Conservation (phyloP, 495 filamentous ascomycete species). For the Cercophora newfieldiana region DNA sequence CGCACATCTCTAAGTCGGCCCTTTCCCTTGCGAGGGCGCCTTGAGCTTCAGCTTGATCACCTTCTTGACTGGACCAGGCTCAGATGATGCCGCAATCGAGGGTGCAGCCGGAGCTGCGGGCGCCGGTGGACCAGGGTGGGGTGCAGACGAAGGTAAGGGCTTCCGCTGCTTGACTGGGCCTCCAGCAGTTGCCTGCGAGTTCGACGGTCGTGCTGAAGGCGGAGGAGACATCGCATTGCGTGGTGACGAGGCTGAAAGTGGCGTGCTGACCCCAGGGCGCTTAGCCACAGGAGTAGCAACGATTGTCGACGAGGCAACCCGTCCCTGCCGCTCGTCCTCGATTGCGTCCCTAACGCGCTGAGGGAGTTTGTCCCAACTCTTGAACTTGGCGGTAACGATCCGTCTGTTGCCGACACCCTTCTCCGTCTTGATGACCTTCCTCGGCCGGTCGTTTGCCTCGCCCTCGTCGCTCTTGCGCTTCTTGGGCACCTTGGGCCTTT, state of each 20-base stretch:
- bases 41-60: conserved; percentile 44
- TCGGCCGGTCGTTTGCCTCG: conserved; percentile 34
- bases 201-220: not conserved
- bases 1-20: not conserved
- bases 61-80: conserved; percentile 25
- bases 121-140: conserved; percentile 23
- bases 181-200: not conserved
- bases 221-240: not conserved
- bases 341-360: conserved; percentile 8
- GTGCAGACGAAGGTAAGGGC: conserved; percentile 40
- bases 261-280: conserved; percentile 4
- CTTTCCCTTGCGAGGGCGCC: conserved; percentile 14
- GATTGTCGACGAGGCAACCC: conserved; percentile 19
- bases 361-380: conserved; percentile 21
- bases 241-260: not conserved
- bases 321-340: not conserved
- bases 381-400: conserved; percentile 28
- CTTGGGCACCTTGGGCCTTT: conserved; percentile 29
- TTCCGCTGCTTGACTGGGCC: conserved; percentile 33
- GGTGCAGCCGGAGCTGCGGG: conserved; percentile 3
- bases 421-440: conserved; percentile 40
- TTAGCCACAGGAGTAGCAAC: conserved; percentile 20
- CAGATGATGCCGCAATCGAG: conserved; percentile 16
- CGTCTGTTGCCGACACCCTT: conserved; percentile 22
- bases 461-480: conserved; percentile 39